phyloP scores from a whole-genome alignment of 208 protist genomes.

The Leishmania braziliensis region DNA sequence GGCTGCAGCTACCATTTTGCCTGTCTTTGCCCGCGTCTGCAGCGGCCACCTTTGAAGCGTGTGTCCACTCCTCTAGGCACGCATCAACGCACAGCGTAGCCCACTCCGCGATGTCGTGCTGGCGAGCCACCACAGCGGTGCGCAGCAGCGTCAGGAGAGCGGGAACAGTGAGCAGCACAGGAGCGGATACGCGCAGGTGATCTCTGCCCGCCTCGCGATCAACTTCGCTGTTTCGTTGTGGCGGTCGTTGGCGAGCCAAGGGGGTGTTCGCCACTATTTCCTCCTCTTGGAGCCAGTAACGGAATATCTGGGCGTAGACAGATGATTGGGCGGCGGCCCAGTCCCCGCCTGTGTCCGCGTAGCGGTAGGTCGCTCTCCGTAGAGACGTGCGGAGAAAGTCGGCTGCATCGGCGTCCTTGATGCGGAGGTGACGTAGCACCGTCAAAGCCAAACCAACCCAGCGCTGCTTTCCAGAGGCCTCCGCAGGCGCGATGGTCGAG shows the following conservation, averaged over 20 bases:
- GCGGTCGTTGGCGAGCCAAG: constrained; percentile 5
- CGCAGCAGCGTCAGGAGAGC: constrained; percentile 30
- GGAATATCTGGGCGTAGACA: constrained; percentile 25
- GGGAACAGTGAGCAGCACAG: constrained; percentile 12
- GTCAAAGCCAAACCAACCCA: constrained; percentile 15
- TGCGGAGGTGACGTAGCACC: constrained; percentile 16
- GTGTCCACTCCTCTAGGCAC: constrained; percentile 22
- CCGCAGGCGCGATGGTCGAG: background rate
- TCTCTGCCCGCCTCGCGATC: background rate
- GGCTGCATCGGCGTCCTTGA: constrained; percentile 6
- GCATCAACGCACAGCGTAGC: constrained; percentile 34
- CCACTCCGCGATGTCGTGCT: constrained; percentile 37
- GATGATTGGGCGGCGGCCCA: constrained; percentile 24
- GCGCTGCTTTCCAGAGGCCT: background rate
- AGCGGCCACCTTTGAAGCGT: background rate
- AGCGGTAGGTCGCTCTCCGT: constrained; percentile 18
- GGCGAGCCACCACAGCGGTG: constrained; percentile 24
- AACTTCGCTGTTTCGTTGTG: background rate
- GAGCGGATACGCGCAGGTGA: background rate
- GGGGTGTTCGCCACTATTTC: background rate
- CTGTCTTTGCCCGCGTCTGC: background rate
- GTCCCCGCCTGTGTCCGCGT: constrained; percentile 18
- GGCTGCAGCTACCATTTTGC: background rate
- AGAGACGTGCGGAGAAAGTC: constrained; percentile 12
- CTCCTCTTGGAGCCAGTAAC: constrained; percentile 22